Base-by-base conservation (phyloP, 495 filamentous ascomycete species). In the Neurospora hispaniola region DNA sequence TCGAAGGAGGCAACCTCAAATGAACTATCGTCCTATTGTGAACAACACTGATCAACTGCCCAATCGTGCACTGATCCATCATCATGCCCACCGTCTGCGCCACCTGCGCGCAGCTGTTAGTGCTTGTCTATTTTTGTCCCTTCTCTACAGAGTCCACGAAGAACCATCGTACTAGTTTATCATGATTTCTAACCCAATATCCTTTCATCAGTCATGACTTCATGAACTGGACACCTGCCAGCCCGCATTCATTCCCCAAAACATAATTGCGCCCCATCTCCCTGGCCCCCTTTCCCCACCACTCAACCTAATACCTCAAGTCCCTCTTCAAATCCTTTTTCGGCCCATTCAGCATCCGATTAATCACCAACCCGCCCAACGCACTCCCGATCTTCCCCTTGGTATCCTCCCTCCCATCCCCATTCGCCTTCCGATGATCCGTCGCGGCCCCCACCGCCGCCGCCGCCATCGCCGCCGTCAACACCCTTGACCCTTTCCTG, bases 381-480 rank as follows among this genome's bases (percentile, higher is more conserved):
- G 78, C 75, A 59, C 74, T 73, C 10, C 73, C 74, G 0, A 77
- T 4, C 31, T 72, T 73, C 1, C 76, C 76, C 59, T 75, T 42
- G 74, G 74, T 74, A 43, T 74, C 70, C 1, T 42, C 23, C 7
- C 72, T 42, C 27, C 54, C 54, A 3, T 71, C 54, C 3, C 68
- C 31, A 1, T 74, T 4, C 18, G 0, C 44, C n/a, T 73, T 14
- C 59, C 69, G 69, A 35, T 75, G 62, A 44, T 79, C 79, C 23
- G 74, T 76, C 38, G 81, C 81, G 0, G 78, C 82, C 5, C 83
- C 80, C 16, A 84, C 80, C 1, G 79, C 80, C 1, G 78, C 83
- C 9, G 83, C 82, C 18, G 81, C 82, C 3, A 84, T n/a, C 5
- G 83, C 83, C n/a, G 82, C 83, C n/a, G 83, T 85, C 12, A 80